phyloP scores from a whole-genome alignment of 148 eudicot genomes.

The Amaranthus palmeri region DNA sequence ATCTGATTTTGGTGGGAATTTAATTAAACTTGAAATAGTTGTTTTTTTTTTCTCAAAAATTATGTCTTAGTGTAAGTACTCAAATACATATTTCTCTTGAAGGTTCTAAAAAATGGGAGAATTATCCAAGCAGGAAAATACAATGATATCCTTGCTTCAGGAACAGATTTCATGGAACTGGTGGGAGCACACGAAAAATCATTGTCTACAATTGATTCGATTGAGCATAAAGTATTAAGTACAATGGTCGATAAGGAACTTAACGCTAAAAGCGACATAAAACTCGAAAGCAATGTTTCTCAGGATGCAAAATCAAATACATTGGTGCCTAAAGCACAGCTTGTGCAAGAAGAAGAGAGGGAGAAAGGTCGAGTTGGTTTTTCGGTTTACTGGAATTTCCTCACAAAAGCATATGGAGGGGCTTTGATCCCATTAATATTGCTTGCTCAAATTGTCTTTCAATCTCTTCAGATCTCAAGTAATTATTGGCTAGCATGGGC shows the following conservation, averaged over 20 bases:
- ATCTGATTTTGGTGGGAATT: conserved; percentile 54
- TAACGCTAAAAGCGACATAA: background rate
- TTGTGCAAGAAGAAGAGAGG: conserved; percentile 73
- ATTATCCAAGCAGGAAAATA: conserved; percentile 66
- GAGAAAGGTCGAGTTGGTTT: conserved; percentile 63
- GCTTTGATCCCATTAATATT: conserved; percentile 50
- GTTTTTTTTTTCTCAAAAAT: background rate
- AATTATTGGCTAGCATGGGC: conserved; percentile 89
- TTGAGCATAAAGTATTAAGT: conserved; percentile 11
- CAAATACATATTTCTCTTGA: background rate
- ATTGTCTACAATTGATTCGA: conserved; percentile 39
- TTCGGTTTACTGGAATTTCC: conserved; percentile 57
- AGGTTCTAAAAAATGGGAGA: conserved; percentile 72
- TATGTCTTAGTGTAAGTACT: background rate
- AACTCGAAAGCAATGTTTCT: conserved; percentile 17
- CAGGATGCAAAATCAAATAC: conserved; percentile 22
- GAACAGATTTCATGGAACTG: conserved; percentile 61
- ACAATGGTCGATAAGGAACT: conserved; percentile 9
- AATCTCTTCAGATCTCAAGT: conserved; percentile 53
- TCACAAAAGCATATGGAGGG: conserved; percentile 69
- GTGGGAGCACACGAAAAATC: conserved; percentile 68
- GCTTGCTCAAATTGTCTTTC: conserved; percentile 46
- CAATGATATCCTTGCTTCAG: conserved; percentile 45
- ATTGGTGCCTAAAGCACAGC: conserved; percentile 36
- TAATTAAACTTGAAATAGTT: background rate